A percentile compares a stretch with the other conserved stretches of the same genome.
These are phyloP conservation scores for Phytophthora tentaculata DNA, from an alignment of 352 stramenopile species.

Conservation along the genomic window DNA sequence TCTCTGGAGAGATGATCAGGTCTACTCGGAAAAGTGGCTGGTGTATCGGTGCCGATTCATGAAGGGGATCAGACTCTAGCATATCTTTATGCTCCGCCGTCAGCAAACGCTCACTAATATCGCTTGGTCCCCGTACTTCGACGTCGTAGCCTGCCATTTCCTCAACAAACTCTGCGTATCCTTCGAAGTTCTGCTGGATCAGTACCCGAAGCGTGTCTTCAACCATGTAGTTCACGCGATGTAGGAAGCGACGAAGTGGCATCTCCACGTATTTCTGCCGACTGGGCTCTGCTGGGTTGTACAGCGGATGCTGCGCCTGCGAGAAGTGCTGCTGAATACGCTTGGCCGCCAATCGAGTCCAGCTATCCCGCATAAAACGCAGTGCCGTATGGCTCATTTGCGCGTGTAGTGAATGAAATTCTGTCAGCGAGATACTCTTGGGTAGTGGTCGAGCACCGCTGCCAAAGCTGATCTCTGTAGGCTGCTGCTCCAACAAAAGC, in stretches of 20 bases:
- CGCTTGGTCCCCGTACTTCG: slow-evolving; percentile 49
- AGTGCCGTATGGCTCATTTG: slow-evolving; percentile 78
- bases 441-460: slow-evolving; percentile 24
- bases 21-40: slow-evolving; percentile 80
- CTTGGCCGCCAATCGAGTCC: slow-evolving; percentile 75
- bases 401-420: slow-evolving; percentile 71
- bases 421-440: slow-evolving; percentile 76
- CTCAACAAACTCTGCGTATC: slow-evolving; percentile 76
- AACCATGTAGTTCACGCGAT: slow-evolving; percentile 86
- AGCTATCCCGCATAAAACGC: slow-evolving; percentile 81
- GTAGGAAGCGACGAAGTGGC: slow-evolving; percentile 61
- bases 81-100: slow-evolving; percentile 8
- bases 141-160: slow-evolving; percentile 70
- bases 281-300: slow-evolving; percentile 73
- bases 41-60: slow-evolving; percentile 31
- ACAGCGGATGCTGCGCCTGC: slow-evolving; percentile 54
- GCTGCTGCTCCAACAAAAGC: slow-evolving; percentile 77
- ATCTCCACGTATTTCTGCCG: slow-evolving; percentile 73
- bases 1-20: slow-evolving; percentile 67
- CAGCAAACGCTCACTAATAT: slow-evolving; percentile 43
- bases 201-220: slow-evolving; percentile 72
- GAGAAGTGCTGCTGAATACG: slow-evolving; percentile 74
- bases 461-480: slow-evolving; percentile 70
- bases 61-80: slow-evolving; percentile 2
- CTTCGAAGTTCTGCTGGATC: slow-evolving; percentile 71